These are phyloP conservation scores for Venturia oleaginea DNA, from an alignment of 2,329 filamentous ascomycete genomes.

Conservation along the genomic window DNA sequence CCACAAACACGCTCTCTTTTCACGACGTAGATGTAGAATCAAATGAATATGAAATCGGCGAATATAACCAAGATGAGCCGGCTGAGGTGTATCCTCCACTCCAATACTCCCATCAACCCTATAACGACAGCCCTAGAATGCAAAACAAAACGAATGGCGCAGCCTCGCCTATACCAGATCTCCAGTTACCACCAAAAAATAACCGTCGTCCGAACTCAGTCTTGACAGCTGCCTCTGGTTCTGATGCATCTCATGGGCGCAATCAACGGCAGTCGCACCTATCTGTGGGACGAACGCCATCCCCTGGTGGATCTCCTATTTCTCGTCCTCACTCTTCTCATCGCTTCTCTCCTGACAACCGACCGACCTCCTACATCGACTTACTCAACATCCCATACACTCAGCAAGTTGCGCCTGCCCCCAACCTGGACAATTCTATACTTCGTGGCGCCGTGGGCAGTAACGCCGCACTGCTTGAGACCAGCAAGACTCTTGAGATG, in stretches of 20 bases:
- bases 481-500: constrained; percentile 94
- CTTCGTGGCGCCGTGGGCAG: constrained; percentile 72
- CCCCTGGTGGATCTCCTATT: constrained; percentile 31
- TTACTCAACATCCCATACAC: constrained; percentile 62
- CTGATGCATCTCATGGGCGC: constrained; percentile 50
- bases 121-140: constrained; percentile 2
- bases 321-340: constrained; percentile 43
- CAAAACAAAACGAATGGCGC: background rate
- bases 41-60: background rate
- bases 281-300: constrained; percentile 35
- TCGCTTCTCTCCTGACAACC: constrained; percentile 47
- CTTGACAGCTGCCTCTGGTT: constrained; percentile 67
- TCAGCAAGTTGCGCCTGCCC: constrained; percentile 59
- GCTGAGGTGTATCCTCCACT: constrained; percentile 37
- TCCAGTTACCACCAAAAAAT: constrained; percentile 14
- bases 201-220: constrained; percentile 59
- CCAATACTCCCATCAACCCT: constrained; percentile 42
- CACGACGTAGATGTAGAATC: background rate
- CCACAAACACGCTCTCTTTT: background rate
- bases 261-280: constrained; percentile 28
- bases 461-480: constrained; percentile 83
- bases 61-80: constrained; percentile 19
- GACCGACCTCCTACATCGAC: constrained; percentile 53
- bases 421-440: constrained; percentile 68
- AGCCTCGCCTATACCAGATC: constrained; percentile 11